A percentile compares a stretch with the other conserved stretches of the same genome.
These are phyloP conservation scores for Medicago lupulina DNA, from an alignment of 306 rosid species.

Conservation along the genomic window DNA sequence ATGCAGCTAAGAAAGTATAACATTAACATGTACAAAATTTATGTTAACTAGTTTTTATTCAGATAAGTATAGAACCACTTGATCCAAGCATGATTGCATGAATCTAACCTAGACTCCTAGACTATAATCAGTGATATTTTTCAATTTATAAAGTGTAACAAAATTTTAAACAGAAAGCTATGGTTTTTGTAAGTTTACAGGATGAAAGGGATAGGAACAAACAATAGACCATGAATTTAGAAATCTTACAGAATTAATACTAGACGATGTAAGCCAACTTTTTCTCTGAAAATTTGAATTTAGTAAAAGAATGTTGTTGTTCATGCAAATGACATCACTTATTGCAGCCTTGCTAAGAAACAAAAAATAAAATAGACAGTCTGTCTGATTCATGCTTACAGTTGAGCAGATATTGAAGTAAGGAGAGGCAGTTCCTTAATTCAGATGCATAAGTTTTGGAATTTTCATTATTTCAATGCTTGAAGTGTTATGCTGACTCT, in stretches of 20 bases:
- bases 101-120: background rate
- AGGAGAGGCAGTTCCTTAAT: conserved; percentile 41
- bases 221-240: background rate
- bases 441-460: conserved; percentile 44
- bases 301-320: conserved; percentile 7
- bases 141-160: conserved; percentile 19
- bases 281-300: conserved; percentile 16
- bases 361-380: background rate
- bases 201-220: conserved; percentile 21
- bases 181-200: conserved; percentile 6
- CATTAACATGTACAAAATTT: conserved; percentile 29
- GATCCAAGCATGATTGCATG: conserved; percentile 20
- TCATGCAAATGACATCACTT: conserved; percentile 37
- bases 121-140: conserved; percentile 12
- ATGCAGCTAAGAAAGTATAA: conserved; percentile 36
- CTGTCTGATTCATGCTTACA: conserved; percentile 44
- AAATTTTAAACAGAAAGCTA: conserved; percentile 28
- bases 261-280: conserved; percentile 8
- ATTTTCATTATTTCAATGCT: conserved; percentile 43
- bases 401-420: conserved; percentile 32
- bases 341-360: conserved; percentile 29
- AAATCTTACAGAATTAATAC: background rate
- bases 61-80: conserved; percentile 6
- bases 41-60: background rate
- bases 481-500: conserved; percentile 45